These are phyloP conservation scores for Mortierella sp. DNA, from an alignment of 371 early-diverging fungal species.

Conservation along the genomic window DNA sequence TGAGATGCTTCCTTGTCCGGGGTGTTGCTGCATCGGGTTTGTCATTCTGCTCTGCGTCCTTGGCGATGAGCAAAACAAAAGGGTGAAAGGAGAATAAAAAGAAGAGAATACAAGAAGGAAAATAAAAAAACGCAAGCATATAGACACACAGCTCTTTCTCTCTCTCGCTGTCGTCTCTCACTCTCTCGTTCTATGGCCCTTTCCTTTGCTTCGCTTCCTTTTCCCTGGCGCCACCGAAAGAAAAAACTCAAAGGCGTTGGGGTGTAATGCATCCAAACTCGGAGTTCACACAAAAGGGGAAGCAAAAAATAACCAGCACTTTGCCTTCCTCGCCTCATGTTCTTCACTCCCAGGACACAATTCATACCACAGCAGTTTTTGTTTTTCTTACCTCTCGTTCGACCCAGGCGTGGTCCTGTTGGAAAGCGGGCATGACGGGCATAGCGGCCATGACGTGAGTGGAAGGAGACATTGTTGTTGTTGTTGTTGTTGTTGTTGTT, in stretches of 20 bases:
- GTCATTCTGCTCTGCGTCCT: neutral
- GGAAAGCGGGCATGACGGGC: conserved; percentile 22
- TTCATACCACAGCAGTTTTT: neutral
- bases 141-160: conserved; percentile 1
- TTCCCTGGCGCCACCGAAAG: neutral
- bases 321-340: neutral
- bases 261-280: conserved; percentile 11
- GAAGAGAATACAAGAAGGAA: neutral
- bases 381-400: conserved; percentile 45
- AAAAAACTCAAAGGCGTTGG: conserved; percentile 8
- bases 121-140: neutral
- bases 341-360: neutral
- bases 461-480: conserved; percentile 37
- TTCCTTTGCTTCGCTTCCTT: neutral
- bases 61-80: neutral
- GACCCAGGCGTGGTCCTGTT: conserved; percentile 31
- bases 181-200: neutral
- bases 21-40: neutral
- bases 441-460: conserved; percentile 46
- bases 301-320: conserved; percentile 5
- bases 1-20: neutral
- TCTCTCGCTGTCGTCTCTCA: neutral
- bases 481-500: conserved; percentile 7
- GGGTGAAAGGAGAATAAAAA: neutral
- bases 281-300: conserved; percentile 6